A percentile compares a stretch with the other conserved stretches of the same genome.
Evolutionary conservation across 352 stramenopile genomes (phyloP).

Genomic region (Phytophthora ohioensis): DNA sequence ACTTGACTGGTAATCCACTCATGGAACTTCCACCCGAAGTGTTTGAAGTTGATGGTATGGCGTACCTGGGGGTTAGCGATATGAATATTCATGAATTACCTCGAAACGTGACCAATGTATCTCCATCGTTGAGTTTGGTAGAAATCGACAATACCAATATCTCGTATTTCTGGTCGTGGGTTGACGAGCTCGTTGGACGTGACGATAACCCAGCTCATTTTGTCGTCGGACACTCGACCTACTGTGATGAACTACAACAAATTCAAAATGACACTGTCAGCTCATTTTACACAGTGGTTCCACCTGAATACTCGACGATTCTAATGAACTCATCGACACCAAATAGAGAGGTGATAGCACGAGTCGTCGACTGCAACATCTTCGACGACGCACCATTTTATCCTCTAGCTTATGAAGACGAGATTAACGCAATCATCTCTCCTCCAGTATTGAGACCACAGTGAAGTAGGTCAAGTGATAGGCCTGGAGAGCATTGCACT

Average conservation of each 20-base stretch:
- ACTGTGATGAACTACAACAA: constrained; percentile 16
- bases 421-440: constrained; percentile 15
- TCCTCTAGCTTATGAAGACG: constrained; percentile 10
- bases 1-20: constrained; percentile 37
- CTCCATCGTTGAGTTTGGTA: not conserved
- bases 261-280: not conserved
- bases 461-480: too few species aligned
- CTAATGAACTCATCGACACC: constrained; percentile 13
- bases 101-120: constrained; percentile 17
- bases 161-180: constrained; percentile 24
- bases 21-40: constrained; percentile 20
- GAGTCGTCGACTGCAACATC: not conserved
- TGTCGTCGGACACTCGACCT: not conserved
- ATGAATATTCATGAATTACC: constrained; percentile 23
- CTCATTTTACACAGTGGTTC: too few species aligned
- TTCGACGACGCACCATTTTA: constrained; percentile 4
- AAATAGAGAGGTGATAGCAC: constrained; percentile 4
- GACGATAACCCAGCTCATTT: constrained; percentile 1
- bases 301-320: too few species aligned
- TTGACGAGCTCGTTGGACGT: constrained; percentile 13
- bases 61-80: constrained; percentile 15
- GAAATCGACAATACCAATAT: constrained; percentile 19
- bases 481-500: too few species aligned
- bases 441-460: not conserved
- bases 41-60: constrained; percentile 18